Conservation (phyloP, 352 stramenopile genomes). For the Globisporangium sylvaticum region DNA sequence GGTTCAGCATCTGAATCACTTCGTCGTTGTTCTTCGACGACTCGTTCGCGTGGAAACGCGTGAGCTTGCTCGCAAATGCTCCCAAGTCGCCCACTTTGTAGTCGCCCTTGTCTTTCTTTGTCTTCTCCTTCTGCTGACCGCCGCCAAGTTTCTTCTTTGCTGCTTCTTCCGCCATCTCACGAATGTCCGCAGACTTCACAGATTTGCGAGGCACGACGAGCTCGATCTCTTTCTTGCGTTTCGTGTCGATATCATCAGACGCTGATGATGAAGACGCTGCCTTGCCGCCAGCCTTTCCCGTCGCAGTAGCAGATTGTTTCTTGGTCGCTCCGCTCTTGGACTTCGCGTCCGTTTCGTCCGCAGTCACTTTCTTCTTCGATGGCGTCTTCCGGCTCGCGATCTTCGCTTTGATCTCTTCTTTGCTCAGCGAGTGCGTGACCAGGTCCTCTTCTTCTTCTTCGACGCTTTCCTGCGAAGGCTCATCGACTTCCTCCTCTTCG, state of each 20-base stretch:
- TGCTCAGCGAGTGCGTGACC: conserved; percentile 36
- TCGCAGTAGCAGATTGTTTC: conserved; percentile 27
- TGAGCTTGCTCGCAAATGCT: conserved; percentile 58
- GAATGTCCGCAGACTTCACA: conserved; percentile 72
- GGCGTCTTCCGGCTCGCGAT: conserved; percentile 63
- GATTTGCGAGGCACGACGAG: conserved; percentile 72
- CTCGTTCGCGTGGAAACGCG: conserved; percentile 53
- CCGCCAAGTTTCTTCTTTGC: conserved; percentile 47
- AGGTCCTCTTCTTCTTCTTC: conserved; percentile 45
- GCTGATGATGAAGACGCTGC: conserved; percentile 15
- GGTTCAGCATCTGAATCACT: conserved; percentile 63
- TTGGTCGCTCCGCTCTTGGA: conserved; percentile 25
- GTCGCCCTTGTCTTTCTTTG: conserved; percentile 55
- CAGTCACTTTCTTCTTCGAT: conserved; percentile 47
- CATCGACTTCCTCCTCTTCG: conserved; percentile 10
- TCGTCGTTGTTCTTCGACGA: conserved; percentile 77
- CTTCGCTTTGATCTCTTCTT: conserved; percentile 79
- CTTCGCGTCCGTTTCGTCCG: conserved; percentile 24
- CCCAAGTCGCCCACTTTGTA: conserved; percentile 65
- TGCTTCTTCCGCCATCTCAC: conserved; percentile 66
- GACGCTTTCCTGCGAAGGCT: conserved; percentile 13
- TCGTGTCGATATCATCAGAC: conserved; percentile 52
- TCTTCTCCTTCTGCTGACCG: conserved; percentile 30
- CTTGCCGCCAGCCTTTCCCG: conserved; percentile 29
- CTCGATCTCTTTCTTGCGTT: conserved; percentile 81